phyloP scores from a whole-genome alignment of 2,329 filamentous ascomycete genomes.

The Aschersonia sp. region DNA sequence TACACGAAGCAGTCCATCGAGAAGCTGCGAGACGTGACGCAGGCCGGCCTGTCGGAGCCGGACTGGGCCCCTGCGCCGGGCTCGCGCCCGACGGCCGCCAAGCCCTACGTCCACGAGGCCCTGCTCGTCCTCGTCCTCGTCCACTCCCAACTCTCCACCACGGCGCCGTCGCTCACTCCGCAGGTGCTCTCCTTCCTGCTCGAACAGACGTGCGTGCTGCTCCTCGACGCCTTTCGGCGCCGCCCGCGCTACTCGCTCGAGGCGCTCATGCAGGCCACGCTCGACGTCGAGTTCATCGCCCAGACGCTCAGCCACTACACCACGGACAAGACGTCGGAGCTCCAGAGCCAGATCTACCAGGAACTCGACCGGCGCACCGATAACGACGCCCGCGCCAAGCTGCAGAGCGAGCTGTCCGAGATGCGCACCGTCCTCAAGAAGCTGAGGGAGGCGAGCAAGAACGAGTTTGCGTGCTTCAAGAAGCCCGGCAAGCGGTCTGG shows the following conservation, averaged over 20 bases:
- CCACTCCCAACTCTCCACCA: constrained; percentile 78
- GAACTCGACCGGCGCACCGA: constrained; percentile 82
- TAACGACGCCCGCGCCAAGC: constrained; percentile 61
- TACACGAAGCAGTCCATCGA: constrained; percentile 72
- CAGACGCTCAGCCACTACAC: constrained; percentile 88
- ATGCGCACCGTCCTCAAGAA: constrained; percentile 81
- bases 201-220: constrained; percentile 62
- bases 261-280: constrained; percentile 87
- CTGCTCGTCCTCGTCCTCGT: constrained; percentile 78
- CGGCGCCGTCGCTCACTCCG: constrained; percentile 57
- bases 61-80: constrained; percentile 51
- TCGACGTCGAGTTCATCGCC: constrained; percentile 92
- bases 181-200: constrained; percentile 79
- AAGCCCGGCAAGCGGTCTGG: constrained; percentile 37
- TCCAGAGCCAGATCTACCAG: constrained; percentile 83
- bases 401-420: constrained; percentile 80
- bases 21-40: constrained; percentile 54
- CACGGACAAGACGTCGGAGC: constrained; percentile 63
- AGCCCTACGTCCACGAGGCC: constrained; percentile 78
- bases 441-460: constrained; percentile 65
- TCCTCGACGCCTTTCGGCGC: constrained; percentile 66
- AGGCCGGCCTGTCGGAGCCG: constrained; percentile 53
- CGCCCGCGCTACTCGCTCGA: constrained; percentile 58
- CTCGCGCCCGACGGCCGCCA: constrained; percentile 56
- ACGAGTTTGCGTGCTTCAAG: constrained; percentile 77